Conservation (phyloP, 2,329 filamentous ascomycete genomes). For the Arthroderma sp. region DNA sequence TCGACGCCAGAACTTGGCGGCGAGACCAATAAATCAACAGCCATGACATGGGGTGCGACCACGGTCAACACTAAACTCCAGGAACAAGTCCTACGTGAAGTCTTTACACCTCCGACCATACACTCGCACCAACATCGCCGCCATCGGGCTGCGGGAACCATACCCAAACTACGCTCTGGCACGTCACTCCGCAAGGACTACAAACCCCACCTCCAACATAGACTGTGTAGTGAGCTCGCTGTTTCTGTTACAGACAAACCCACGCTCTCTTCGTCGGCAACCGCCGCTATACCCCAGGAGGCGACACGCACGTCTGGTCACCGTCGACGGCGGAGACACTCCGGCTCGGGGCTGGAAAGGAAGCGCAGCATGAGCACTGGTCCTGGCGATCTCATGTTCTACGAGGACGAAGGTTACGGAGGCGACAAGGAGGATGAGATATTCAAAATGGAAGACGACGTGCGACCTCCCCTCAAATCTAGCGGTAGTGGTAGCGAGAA, state of each 20-base stretch:
- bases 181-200: not conserved
- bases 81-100: slow-evolving; percentile 85
- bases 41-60: slow-evolving; percentile 68
- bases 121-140: slow-evolving; percentile 57
- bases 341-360: slow-evolving; percentile 70
- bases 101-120: slow-evolving; percentile 73
- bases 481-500: slow-evolving; percentile 1
- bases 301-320: not conserved
- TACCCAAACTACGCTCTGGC: slow-evolving; percentile 41
- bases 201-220: not conserved
- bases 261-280: slow-evolving; percentile 10
- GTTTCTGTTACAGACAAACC: not conserved
- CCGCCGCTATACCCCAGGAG: slow-evolving; percentile 28
- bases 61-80: slow-evolving; percentile 78
- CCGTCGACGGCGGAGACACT: slow-evolving; percentile 56
- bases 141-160: slow-evolving; percentile 51
- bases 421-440: slow-evolving; percentile 63
- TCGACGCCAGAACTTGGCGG: not conserved
- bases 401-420: slow-evolving; percentile 76
- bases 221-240: not conserved
- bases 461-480: not conserved
- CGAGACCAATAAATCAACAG: slow-evolving; percentile 3
- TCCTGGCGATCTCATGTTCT: slow-evolving; percentile 74
- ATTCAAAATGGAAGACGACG: slow-evolving; percentile 54
- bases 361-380: slow-evolving; percentile 59